Base-by-base conservation (phyloP, 768 basidiomycete genomes). In the Cyclocybe cylindracea region DNA sequence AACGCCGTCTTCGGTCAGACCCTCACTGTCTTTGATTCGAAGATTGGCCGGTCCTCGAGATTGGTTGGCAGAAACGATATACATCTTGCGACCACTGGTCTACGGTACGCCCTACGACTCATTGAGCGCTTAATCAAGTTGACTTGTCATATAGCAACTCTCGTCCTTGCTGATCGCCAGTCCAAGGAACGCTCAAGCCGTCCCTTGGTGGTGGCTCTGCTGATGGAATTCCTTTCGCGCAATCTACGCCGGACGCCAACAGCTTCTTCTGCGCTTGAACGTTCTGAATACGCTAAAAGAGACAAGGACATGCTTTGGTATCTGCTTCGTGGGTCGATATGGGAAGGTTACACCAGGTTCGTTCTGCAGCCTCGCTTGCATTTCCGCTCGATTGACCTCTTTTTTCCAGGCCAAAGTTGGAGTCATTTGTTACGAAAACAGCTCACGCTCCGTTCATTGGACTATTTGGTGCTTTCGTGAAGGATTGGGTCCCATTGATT, bases 401-500 rank as follows among this genome's bases (percentile, higher is more conserved):
- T 41, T 24, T 19, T 48, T 49, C n/a, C 61, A 92, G 91, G 56
- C 89, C 89, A 19, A 92, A 90, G 68, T 60, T 94, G 47, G 84
- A 86, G 63, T 75, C 76, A 1, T 70, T 92, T 55, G 84, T 82
- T 32, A 70, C 81, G 55, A 72, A 66, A 39, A 77, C 82, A 14
- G 73, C 82, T 3, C 72, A 73, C 50, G 77, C 76, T 40, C 90
- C 90, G 11, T 45, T 92, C 24, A 61, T 94, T 24, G 82, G 85
- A n/a, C 64, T 91, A 43, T 67, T 91, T 37, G 77, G 89, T 57
- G 80, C 84, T 19, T 70, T 94, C 51, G 65, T 91, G 51, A 85
- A 83, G 56, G 91, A 92, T 61, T 94, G 92, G 91, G 83, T 94
- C 56, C 92, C 91, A 14, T 71, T 94, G 65, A 89, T 94, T 54